phyloP scores from a whole-genome alignment of 2,329 filamentous ascomycete species.

The Fusarium tanahbumbuense region DNA sequence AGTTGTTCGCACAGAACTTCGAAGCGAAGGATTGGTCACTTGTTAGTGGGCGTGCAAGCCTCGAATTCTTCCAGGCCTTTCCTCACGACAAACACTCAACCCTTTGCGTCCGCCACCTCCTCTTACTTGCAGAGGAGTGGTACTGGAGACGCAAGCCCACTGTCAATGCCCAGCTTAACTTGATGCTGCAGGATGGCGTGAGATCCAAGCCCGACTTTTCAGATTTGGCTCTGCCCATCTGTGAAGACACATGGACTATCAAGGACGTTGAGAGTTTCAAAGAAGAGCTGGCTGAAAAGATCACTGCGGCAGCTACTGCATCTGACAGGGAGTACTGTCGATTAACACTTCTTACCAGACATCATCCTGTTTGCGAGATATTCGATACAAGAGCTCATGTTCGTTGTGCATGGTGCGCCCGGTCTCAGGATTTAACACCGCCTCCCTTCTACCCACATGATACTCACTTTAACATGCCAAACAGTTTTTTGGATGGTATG shows the following conservation, averaged over 20 bases:
- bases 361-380: neutral
- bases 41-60: neutral
- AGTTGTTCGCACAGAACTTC: constrained; percentile 18
- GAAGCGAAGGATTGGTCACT: neutral
- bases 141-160: constrained; percentile 13
- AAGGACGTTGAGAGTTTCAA: constrained; percentile 8
- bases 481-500: neutral
- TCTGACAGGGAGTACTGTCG: neutral
- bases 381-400: neutral
- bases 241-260: constrained; percentile 13
- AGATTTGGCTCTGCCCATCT: constrained; percentile 17
- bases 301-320: neutral
- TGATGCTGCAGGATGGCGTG: neutral
- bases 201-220: constrained; percentile 14
- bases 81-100: constrained; percentile 33
- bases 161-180: constrained; percentile 1
- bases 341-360: neutral
- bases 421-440: neutral
- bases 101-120: constrained; percentile 28
- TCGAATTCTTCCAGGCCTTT: constrained; percentile 37
- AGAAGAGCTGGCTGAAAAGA: neutral
- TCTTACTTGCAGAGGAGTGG: constrained; percentile 28
- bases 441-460: neutral
- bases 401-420: neutral
- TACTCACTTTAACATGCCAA: neutral